Base-by-base conservation (phyloP, 2,329 filamentous ascomycete genomes). In the Fusarium incarnatum region DNA sequence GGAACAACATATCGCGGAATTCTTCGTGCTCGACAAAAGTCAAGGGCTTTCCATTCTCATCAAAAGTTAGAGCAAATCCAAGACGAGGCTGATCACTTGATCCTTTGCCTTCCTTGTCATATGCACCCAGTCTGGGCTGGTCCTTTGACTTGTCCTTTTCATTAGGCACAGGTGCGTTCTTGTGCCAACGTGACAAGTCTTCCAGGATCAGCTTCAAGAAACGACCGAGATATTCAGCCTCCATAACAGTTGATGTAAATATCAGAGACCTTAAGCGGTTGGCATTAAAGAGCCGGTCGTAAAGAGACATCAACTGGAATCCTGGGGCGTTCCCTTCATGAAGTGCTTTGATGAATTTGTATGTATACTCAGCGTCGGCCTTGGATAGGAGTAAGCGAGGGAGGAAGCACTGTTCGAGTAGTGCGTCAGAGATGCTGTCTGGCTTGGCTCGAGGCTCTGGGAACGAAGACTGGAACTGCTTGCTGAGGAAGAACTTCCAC, bases 361-460 rank as follows among this genome's bases (percentile, higher is more conserved):
- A 97, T 58, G 90, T 91, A 81, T 93, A 99, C 72, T 97, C 93
- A 1, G 95, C 93, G 78, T 99, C 96, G 52, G 92, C 87, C 3
- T 94, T 89, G 1, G 94, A 97, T 30, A 97, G 84, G 27, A 96
- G 86, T 20, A 97, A 85, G 44, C 96, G 91, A 12, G 96, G 96
- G n/a, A 98, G 81, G 71, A 99, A 90, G 77, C 96, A 99, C 74
- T 97, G 91, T 79, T 98, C 94, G 12, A 99, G 86, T 20, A 99
- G 82, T 6, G 88, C 86, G 73, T 94, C 89, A 55, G 95, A 92
- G 7, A 97, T 85, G 10, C 83, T 84, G 61, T 92, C 89, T 41
- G 86, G 82, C 73, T 90, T 92, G 23, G 86, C 83, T 64, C 88
- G 86, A 69, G 89, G 85, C 12, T 87, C 86, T 7, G 87, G 86